Evolutionary conservation across 768 basidiomycete species (phyloP).

Genomic region (Pholiota molesta): DNA sequence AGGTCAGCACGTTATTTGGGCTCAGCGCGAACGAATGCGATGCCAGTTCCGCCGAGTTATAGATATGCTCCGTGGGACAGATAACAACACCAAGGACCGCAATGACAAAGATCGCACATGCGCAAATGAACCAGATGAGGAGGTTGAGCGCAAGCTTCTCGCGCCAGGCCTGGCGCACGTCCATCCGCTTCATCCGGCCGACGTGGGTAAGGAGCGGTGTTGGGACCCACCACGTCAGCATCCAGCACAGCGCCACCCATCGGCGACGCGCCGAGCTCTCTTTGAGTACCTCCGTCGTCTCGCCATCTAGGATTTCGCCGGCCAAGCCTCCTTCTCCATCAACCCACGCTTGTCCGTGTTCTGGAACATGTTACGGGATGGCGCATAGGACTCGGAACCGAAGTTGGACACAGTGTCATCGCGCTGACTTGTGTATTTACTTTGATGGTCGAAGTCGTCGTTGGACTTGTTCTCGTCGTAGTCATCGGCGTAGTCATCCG

Average conservation of each 20-base stretch:
- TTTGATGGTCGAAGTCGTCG: constrained; percentile 82
- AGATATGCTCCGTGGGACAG: constrained; percentile 95
- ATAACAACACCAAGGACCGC: constrained; percentile 85
- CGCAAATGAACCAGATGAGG: constrained; percentile 94
- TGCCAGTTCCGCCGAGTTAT: constrained; percentile 73
- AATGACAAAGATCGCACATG: constrained; percentile 90
- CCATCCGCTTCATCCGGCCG: constrained; percentile 93
- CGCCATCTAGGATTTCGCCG: constrained; percentile 85
- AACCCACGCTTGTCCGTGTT: constrained; percentile 73
- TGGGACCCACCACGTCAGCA: constrained; percentile 93
- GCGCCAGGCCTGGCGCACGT: constrained; percentile 95
- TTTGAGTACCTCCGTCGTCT: constrained; percentile 86
- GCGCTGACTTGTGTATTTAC: constrained; percentile 74
- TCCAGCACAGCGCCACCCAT: constrained; percentile 89
- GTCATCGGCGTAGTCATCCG: constrained; percentile 73
- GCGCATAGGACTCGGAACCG: constrained; percentile 92
- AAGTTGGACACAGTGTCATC: constrained; percentile 82
- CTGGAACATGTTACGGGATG: constrained; percentile 95
- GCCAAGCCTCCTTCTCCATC: constrained; percentile 83
- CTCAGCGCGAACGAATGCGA: constrained; percentile 64
- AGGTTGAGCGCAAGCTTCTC: constrained; percentile 96
- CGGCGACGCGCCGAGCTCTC: constrained; percentile 78
- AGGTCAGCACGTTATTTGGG: constrained; percentile 77
- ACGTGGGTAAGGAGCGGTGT: constrained; percentile 64
- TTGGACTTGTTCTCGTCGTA: constrained; percentile 75